Evolutionary conservation across 768 basidiomycete species (phyloP).

Genomic region (Serendipita sp.): DNA sequence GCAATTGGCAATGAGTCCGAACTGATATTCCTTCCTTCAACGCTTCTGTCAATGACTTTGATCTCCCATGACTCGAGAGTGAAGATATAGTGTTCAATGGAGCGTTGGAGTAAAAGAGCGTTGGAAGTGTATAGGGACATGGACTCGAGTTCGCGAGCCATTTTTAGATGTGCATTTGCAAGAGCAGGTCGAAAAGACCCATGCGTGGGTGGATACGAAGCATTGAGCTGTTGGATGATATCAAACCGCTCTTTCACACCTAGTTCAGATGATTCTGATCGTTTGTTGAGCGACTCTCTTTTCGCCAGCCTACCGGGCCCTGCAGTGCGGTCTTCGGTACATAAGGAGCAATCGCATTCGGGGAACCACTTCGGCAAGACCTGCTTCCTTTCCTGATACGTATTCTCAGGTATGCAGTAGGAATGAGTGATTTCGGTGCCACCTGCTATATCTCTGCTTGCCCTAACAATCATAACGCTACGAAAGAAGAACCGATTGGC

Average conservation of each 20-base stretch:
- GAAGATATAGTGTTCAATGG: background rate
- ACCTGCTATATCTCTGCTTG: slow-evolving; percentile 10
- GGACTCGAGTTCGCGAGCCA: background rate
- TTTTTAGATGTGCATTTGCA: background rate
- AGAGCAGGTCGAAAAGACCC: background rate
- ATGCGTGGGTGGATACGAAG: background rate
- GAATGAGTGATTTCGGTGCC: slow-evolving; percentile 17
- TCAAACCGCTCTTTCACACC: background rate
- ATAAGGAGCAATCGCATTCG: background rate
- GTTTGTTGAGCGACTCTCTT: background rate
- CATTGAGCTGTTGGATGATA: background rate
- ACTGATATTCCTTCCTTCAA: background rate
- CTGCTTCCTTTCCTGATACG: background rate
- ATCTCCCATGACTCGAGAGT: background rate
- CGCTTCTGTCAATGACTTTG: background rate
- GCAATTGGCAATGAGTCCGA: too few relatives aligned
- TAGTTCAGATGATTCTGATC: background rate
- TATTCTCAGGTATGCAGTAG: background rate
- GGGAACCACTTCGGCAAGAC: background rate
- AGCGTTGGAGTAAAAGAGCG: too few relatives aligned
- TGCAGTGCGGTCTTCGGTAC: background rate
- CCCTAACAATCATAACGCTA: slow-evolving; percentile 19
- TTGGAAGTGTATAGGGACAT: background rate
- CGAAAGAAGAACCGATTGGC: slow-evolving; percentile 15
- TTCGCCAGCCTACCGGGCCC: background rate